These are phyloP conservation scores for Rutstroemia sp. DNA, from an alignment of 2,329 filamentous ascomycete species.

Conservation along the genomic window DNA sequence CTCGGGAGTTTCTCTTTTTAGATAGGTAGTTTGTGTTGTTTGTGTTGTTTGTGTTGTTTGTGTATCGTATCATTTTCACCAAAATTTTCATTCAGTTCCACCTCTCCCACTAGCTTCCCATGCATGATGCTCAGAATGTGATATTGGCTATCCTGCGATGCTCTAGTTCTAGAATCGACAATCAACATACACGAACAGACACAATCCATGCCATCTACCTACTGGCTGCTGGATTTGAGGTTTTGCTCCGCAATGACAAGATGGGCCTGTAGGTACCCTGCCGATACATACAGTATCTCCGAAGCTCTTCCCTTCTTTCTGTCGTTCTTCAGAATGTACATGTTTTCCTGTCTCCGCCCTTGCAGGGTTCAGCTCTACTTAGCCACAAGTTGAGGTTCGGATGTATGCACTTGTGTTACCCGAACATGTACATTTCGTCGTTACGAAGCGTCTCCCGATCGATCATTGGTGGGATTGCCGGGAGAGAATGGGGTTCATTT, in stretches of 20 bases:
- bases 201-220: neutral
- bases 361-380: neutral
- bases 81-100: no score
- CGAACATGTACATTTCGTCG: neutral
- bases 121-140: constrained; percentile 7
- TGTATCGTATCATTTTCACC: no score
- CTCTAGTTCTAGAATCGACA: neutral
- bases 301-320: neutral
- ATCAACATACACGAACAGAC: neutral
- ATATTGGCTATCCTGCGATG: neutral
- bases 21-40: neutral
- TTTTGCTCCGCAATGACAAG: neutral
- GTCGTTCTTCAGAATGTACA: neutral
- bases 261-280: no score
- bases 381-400: neutral
- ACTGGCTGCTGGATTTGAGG: no score
- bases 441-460: neutral
- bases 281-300: no score
- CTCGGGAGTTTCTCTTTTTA: no score
- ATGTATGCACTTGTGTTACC: constrained; percentile 5
- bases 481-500: neutral
- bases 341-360: neutral
- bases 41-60: no score
- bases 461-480: neutral
- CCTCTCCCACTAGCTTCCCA: neutral